Evolutionary conservation across 208 protist genomes (phyloP), one percentile per base, ranked within the genome.

Genomic region (Leptomonas seymouri): DNA sequence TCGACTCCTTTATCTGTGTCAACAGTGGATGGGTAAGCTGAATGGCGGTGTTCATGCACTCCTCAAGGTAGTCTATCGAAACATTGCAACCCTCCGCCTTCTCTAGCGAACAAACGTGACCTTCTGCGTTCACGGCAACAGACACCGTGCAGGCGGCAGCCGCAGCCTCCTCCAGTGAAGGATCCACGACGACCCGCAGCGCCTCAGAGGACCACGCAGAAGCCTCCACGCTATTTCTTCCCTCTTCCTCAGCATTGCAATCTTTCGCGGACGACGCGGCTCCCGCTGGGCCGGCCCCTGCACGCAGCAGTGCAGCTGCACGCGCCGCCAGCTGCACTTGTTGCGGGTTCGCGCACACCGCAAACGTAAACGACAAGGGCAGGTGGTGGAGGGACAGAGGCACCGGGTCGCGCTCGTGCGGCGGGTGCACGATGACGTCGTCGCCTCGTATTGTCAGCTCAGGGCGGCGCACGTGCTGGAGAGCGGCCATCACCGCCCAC

Each of bases 301-400:
- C 55, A 6, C 57, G 46, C 1, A 71, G 70, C 48, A 87, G 56
- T 51, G 54, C 61, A 3, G 77, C 76, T 21, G 62, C 67, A 15
- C 82, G 78, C 48, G 56, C 51, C 51, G 69, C 79, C 57, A 85
- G 67, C 25, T 69, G 68, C 58, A 81, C 56, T 28, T 61, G 69
- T 39, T 77, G 50, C 20, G 83, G 81, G 58, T 80, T 51, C 50
- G 76, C 73, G 39, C 87, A 89, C 41, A 97, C 78, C 23, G 84
- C 93, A 57, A 93, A 93, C 36, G 81, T 90, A 54, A 84, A 87
- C 50, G 78, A 76, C 15, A 99, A 55, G 4, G 98, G 98, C 12
- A 87, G 78, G 84, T 99, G 97, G 63, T 99, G 97, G 45, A 99
- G 80, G 20, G 81, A 88, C 16, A 99, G 81, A 34, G 97, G 96